Evolutionary conservation across 345 rosid species (phyloP).

Genomic region (Populus alba): DNA sequence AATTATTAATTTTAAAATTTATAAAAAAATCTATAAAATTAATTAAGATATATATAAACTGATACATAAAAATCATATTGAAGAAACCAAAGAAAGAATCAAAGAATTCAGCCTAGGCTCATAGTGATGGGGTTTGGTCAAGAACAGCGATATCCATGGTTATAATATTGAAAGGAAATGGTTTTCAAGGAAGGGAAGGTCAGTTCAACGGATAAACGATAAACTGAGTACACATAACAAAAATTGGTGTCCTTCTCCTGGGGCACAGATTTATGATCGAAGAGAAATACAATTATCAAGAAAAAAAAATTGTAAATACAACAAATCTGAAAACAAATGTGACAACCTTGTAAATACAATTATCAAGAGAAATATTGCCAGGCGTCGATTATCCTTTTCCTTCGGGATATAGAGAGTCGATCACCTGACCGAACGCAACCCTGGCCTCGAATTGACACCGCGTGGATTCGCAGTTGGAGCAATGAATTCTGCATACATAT

Average conservation of each 20-base stretch:
- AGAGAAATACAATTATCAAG: not conserved
- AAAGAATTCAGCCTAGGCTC: no score
- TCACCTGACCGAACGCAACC: slow-evolving; percentile 9
- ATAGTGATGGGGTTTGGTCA: no score
- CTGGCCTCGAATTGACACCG: slow-evolving; percentile 20
- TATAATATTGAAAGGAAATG: not conserved
- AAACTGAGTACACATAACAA: not conserved
- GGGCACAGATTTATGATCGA: not conserved
- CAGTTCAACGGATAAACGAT: not conserved
- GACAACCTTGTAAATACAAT: not conserved
- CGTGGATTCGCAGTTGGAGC: slow-evolving; percentile 15
- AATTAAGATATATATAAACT: no score
- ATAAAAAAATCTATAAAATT: no score
- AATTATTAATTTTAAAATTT: no score
- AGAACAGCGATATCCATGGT: no score
- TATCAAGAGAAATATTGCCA: not conserved
- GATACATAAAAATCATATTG: no score
- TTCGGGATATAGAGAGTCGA: not conserved
- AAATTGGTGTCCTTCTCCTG: not conserved
- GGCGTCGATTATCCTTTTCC: not conserved
- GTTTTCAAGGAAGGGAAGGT: not conserved
- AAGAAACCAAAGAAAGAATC: no score
- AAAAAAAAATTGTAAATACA: not conserved
- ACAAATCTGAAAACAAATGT: not conserved
- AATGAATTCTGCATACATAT: slow-evolving; percentile 51